Base-by-base conservation (phyloP, 768 basidiomycete species). In the Trametes cubensis region DNA sequence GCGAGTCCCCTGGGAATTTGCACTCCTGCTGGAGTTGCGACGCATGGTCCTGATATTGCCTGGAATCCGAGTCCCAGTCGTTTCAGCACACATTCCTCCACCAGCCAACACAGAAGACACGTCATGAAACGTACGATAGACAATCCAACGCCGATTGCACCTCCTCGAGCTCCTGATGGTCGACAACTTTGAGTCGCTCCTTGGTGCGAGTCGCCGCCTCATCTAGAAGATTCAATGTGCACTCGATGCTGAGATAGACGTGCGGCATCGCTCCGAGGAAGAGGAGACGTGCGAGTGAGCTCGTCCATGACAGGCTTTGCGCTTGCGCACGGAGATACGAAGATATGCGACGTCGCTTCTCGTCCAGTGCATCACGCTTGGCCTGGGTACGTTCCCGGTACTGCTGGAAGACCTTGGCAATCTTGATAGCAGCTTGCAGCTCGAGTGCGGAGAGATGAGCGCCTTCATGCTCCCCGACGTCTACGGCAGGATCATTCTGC, bases 91-190 rank as follows among this genome's bases (percentile, higher is more conserved):
- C 17, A 28, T 18, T n/a, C 21, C 18, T 23, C 26, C 28, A 28
- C 18, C 15, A 44, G 23, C 18, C 17, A 42, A 13, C 5, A 42
- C 17, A n/a, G 28, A 38, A 6, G n/a, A n/a, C n/a, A n/a, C n/a
- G 34, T 28, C 28, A 28, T 28, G 7, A 4, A 28, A 28, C 55
- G 26, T 34, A 55, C 55, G 55, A 21, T 10, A 55, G 28, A 20
- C 26, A 23, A 30, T 55, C 42, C 42, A 55, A 7, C 15, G 55
- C 34, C 18, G 28, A 28, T n/a, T 46, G 55, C 42, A 46, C n/a
- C 23, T 46, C n/a, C 25, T 55, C 55, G 14, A 55, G 55, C 42
- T 46, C 18, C n/a, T 23, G 26, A 21, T 55, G 55, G 15, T 55
- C 23, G 44, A 55, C 28, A 25, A 30, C n/a, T 28, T 55, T 55